Base-by-base conservation (phyloP, 345 rosid genomes). In the Syzygium jambos region DNA sequence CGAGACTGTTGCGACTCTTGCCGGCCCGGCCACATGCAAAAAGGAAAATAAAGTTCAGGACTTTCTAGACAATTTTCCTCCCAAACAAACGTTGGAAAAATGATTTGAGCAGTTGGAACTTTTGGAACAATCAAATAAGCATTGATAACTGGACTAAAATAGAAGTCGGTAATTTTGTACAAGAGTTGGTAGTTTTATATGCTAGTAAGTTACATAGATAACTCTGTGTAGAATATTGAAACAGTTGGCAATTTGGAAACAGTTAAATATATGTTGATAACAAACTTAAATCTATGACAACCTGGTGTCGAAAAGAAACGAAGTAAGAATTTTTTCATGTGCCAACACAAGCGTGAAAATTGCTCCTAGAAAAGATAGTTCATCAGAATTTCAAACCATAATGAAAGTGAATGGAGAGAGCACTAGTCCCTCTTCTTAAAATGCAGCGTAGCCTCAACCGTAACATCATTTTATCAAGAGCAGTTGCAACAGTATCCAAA, bases 1-100 rank as follows among this genome's bases (percentile, higher is more conserved):
- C 4, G 61, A 0, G 61, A 23, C n/a, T 56, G n/a, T 57, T 25
- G 3, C 0, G 12, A 13, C n/a, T 10, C 63, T 57, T 3, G 0
- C 3, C 0, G 0, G n/a, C 63, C 27, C 3, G 2, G 14, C 29
- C 14, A 23, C 23, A 57, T 4, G 29, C 63, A 22, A 57, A 57
- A 57, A 10, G 3, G n/a, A 2, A 23, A 23, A 57, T 1, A 10
- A 23, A 22, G 65, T 25, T 27, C 1, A 59, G 13, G 3, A 27
- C n/a, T 5, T 11, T 59, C 12, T 59, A 5, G 1, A 59, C 68
- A 59, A 59, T 59, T 59, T 59, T 27, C 1, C 30, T 12, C 7
- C 4, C 6, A 59, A 27, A 59, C 30, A 59, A 12, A 59, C 7
- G 1, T 29, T 59, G 68, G 68, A 59, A 59, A 12, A 27, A 0